A percentile compares a stretch with the other conserved stretches of the same genome.
phyloP scores from a whole-genome alignment of 2,329 filamentous ascomycete genomes.

The Grosmannia penicillata region DNA sequence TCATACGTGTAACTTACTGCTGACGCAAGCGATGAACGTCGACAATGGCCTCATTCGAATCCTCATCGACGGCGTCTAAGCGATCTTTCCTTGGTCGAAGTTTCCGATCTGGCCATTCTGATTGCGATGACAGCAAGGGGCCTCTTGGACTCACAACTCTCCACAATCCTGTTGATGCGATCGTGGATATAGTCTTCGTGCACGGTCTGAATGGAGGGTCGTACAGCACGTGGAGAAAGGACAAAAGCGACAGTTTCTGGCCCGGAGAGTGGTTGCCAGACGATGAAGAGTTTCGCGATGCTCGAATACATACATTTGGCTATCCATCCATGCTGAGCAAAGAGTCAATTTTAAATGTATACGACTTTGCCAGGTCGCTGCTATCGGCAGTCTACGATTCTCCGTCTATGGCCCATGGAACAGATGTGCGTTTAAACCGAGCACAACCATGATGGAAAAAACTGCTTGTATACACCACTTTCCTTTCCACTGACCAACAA shows the following conservation, averaged over 20 bases:
- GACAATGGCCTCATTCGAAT: no score
- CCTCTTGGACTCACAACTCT: conserved; percentile 14
- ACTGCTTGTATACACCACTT: no score
- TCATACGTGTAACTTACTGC: no score
- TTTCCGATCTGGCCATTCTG: no score
- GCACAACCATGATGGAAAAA: no score
- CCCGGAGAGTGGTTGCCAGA: conserved; percentile 18
- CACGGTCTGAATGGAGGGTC: conserved; percentile 23
- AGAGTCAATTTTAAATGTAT: conserved; percentile 15
- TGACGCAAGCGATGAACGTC: no score
- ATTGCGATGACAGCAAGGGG: conserved; percentile 9
- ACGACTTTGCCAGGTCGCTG: conserved; percentile 18
- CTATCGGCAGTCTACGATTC: conserved; percentile 16
- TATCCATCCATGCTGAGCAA: conserved; percentile 12
- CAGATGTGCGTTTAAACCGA: no score
- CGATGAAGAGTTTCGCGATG: conserved; percentile 17
- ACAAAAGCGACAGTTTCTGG: conserved; percentile 15
- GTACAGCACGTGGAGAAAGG: conserved; percentile 19
- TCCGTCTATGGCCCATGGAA: conserved; percentile 10
- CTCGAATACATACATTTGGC: conserved; percentile 19
- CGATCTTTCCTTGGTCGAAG: no score
- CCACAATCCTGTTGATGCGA: conserved; percentile 6
- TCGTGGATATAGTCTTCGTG: conserved; percentile 21
- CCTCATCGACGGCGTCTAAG: no score
- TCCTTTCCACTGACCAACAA: neutral